Evolutionary conservation across 2,329 filamentous ascomycete species (phyloP).

Genomic region (Ceratocystis eucalypticola): DNA sequence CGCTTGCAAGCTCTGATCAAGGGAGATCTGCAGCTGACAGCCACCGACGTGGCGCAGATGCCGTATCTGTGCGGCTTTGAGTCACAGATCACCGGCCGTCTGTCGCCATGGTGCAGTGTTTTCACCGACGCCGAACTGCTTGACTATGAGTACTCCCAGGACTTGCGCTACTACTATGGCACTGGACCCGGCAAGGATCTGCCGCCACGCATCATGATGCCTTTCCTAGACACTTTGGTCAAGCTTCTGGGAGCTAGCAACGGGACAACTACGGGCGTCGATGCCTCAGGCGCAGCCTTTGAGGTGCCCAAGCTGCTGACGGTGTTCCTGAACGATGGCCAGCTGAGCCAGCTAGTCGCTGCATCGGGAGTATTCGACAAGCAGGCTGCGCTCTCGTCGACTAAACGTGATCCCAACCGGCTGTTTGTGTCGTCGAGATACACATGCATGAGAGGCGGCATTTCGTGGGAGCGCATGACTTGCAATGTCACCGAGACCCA

Average conservation of each 20-base stretch:
- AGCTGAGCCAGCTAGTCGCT: slow-evolving; percentile 47
- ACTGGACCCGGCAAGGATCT: slow-evolving; percentile 43
- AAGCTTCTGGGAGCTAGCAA: slow-evolving; percentile 40
- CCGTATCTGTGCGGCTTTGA: slow-evolving; percentile 62
- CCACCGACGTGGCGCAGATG: slow-evolving; percentile 42
- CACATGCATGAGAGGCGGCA: slow-evolving; percentile 50
- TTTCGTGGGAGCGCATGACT: slow-evolving; percentile 49
- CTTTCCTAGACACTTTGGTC: slow-evolving; percentile 42
- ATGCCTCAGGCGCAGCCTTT: slow-evolving; percentile 34
- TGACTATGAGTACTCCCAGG: slow-evolving; percentile 53
- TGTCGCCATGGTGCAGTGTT: slow-evolving; percentile 49
- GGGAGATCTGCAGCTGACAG: slow-evolving; percentile 41
- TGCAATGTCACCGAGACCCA: slow-evolving; percentile 28
- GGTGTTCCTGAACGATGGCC: slow-evolving; percentile 52
- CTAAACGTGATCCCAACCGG: slow-evolving; percentile 33
- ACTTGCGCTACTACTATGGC: slow-evolving; percentile 55
- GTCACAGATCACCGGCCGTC: slow-evolving; percentile 48
- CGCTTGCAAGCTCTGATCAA: slow-evolving; percentile 41
- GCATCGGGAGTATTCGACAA: slow-evolving; percentile 48
- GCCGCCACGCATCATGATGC: slow-evolving; percentile 46
- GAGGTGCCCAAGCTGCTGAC: slow-evolving; percentile 44
- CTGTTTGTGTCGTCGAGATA: slow-evolving; percentile 44
- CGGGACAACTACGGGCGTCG: slow-evolving; percentile 32
- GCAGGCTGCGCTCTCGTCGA: slow-evolving; percentile 36
- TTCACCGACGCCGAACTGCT: slow-evolving; percentile 49